These are phyloP conservation scores for Abrus precatorius DNA, from an alignment of 306 rosid genomes.

Conservation along the genomic window DNA sequence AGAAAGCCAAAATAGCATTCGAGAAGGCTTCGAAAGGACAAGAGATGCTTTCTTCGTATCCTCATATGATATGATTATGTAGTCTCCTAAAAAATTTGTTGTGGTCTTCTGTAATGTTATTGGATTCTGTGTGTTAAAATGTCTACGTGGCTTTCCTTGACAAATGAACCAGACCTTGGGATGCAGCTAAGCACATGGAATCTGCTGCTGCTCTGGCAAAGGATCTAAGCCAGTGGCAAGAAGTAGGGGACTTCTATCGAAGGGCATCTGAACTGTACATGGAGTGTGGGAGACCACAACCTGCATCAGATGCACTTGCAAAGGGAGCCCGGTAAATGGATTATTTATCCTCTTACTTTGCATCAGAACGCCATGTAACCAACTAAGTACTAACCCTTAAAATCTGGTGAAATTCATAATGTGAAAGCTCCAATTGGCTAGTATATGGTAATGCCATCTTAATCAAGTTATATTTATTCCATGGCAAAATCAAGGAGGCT, in stretches of 20 bases:
- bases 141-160: constrained; percentile 56
- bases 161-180: constrained; percentile 85
- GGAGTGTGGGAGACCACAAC: constrained; percentile 89
- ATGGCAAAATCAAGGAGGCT: constrained; percentile 19
- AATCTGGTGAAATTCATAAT: constrained; percentile 27
- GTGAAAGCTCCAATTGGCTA: neutral
- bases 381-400: neutral
- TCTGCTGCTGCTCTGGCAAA: constrained; percentile 93
- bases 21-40: constrained; percentile 98
- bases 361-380: neutral
- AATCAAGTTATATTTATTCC: constrained; percentile 1
- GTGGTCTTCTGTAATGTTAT: constrained; percentile 23
- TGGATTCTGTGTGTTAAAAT: constrained; percentile 27
- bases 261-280: constrained; percentile 85
- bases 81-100: neutral
- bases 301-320: constrained; percentile 94
- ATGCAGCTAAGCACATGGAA: constrained; percentile 98
- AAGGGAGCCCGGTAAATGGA: constrained; percentile 88
- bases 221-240: constrained; percentile 81
- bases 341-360: constrained; percentile 27
- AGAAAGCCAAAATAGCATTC: constrained; percentile 85
- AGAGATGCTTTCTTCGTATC: constrained; percentile 97
- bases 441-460: neutral
- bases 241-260: constrained; percentile 85
- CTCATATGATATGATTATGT: constrained; percentile 49